Conservation (phyloP, 2,329 filamentous ascomycete species). For the Madurella fahalii region DNA sequence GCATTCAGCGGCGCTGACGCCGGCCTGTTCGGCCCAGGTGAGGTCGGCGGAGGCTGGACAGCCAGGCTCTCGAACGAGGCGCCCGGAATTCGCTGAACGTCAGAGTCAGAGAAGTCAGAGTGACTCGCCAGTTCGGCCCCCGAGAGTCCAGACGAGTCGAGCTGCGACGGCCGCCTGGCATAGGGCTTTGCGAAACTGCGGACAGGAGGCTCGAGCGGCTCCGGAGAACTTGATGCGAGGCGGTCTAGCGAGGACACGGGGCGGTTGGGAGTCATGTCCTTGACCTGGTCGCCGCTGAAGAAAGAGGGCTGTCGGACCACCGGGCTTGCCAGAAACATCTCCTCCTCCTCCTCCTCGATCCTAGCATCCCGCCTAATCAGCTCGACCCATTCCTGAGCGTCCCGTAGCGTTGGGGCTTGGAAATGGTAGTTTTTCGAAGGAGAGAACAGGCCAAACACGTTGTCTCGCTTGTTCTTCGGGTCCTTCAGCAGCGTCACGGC, state of each 20-base stretch:
- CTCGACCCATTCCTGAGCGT: slow-evolving; percentile 83
- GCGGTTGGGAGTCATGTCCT: slow-evolving; percentile 15
- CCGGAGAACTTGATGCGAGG: slow-evolving; percentile 57
- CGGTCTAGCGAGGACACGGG: slow-evolving; percentile 37
- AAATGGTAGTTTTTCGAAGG: slow-evolving; percentile 89
- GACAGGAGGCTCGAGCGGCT: slow-evolving; percentile 44
- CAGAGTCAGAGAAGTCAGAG: slow-evolving; percentile 80
- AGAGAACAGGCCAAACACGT: slow-evolving; percentile 90
- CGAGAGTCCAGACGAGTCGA: slow-evolving; percentile 61
- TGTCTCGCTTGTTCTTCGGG: slow-evolving; percentile 77
- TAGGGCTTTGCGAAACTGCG: slow-evolving; percentile 30
- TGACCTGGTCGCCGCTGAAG: slow-evolving; percentile 23
- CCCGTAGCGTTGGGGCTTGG: slow-evolving; percentile 66
- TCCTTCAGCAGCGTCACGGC: slow-evolving; percentile 86
- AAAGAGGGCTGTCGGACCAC: slow-evolving; percentile 47
- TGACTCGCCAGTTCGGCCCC: slow-evolving; percentile 69
- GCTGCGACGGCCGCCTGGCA: slow-evolving; percentile 55
- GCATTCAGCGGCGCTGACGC: slow-evolving; percentile 46
- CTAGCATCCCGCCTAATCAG: slow-evolving; percentile 74
- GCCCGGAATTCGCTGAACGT: slow-evolving; percentile 45
- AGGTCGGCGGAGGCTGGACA: slow-evolving; percentile 35
- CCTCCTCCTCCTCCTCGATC: slow-evolving; percentile 84
- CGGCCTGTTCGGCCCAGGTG: slow-evolving; percentile 31
- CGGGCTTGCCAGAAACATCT: slow-evolving; percentile 70
- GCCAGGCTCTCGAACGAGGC: slow-evolving; percentile 50